These are phyloP conservation scores for Chaetomiaceae sp. DNA, from an alignment of 2,329 filamentous ascomycete species.

Conservation along the genomic window DNA sequence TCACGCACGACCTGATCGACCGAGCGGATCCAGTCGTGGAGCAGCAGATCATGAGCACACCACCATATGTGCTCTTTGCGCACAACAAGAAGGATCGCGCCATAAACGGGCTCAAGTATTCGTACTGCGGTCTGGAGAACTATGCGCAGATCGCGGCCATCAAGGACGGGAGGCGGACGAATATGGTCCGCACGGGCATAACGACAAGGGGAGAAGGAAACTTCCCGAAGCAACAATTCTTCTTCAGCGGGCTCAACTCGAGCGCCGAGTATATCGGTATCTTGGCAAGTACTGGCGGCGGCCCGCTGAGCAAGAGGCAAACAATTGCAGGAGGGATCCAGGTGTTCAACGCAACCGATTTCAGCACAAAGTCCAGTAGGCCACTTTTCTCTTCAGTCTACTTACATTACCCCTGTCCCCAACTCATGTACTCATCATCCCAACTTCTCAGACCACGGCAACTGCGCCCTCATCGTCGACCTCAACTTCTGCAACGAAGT, in stretches of 20 bases:
- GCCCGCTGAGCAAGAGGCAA: slow-evolving; percentile 36
- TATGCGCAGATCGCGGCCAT: slow-evolving; percentile 59
- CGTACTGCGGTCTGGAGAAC: slow-evolving; percentile 73
- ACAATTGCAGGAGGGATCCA: slow-evolving; percentile 67
- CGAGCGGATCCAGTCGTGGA: slow-evolving; percentile 46
- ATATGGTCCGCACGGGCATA: slow-evolving; percentile 56
- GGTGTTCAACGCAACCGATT: slow-evolving; percentile 68
- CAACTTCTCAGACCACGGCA: slow-evolving; percentile 51
- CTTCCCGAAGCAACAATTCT: slow-evolving; percentile 82
- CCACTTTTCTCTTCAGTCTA: slow-evolving; percentile 6
- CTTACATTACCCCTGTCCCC: background rate
- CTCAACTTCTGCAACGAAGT: slow-evolving; percentile 85
- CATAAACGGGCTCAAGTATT: slow-evolving; percentile 67
- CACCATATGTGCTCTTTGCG: slow-evolving; percentile 75
- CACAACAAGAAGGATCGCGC: slow-evolving; percentile 53
- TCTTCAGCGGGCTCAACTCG: slow-evolving; percentile 67
- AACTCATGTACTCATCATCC: slow-evolving; percentile 1
- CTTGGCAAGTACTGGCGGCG: slow-evolving; percentile 59
- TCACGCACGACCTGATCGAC: slow-evolving; percentile 67
- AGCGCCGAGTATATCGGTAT: slow-evolving; percentile 69
- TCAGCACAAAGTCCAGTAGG: slow-evolving; percentile 72
- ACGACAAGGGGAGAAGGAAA: slow-evolving; percentile 61
- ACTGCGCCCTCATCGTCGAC: slow-evolving; percentile 81
- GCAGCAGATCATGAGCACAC: slow-evolving; percentile 49
- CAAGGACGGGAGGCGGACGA: slow-evolving; percentile 45